Conservation (phyloP, 805 yeast genomes). For the Blastobotrys terrestris region DNA sequence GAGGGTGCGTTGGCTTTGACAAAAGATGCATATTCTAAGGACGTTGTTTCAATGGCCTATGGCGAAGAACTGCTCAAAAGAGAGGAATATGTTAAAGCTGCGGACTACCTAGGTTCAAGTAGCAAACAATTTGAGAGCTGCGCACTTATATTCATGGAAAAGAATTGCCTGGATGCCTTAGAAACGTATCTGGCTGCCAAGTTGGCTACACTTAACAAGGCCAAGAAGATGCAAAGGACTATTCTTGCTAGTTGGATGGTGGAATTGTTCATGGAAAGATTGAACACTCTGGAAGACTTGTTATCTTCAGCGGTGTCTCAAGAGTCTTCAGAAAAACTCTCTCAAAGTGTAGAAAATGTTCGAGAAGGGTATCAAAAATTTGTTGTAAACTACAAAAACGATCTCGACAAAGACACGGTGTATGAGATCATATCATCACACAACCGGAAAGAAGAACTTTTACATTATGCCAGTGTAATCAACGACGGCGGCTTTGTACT, state of each 20-base stretch:
- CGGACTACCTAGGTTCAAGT: conserved; percentile 55
- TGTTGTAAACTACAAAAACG: conserved; percentile 40
- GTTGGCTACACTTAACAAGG: conserved; percentile 24
- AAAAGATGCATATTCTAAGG: conserved; percentile 28
- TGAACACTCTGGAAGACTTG: conserved; percentile 38
- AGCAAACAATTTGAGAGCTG: conserved; percentile 64
- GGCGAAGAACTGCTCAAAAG: conserved; percentile 44
- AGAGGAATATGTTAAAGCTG: conserved; percentile 33
- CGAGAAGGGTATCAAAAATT: conserved; percentile 41
- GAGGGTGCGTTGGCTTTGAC: conserved; percentile 57
- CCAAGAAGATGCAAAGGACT: conserved; percentile 39
- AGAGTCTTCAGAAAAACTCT: neutral
- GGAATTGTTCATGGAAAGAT: conserved; percentile 47
- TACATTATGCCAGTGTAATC: conserved; percentile 61
- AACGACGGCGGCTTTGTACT: conserved; percentile 66
- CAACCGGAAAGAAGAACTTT: conserved; percentile 55
- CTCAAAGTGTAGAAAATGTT: conserved; percentile 16
- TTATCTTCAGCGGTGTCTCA: conserved; percentile 17
- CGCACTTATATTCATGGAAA: conserved; percentile 49
- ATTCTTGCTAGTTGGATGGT: conserved; percentile 62
- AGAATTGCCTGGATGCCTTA: conserved; percentile 38
- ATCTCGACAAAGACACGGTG: conserved; percentile 59
- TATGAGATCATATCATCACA: conserved; percentile 67
- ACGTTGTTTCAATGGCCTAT: conserved; percentile 46
- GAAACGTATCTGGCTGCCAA: conserved; percentile 42